phyloP scores from a whole-genome alignment of 805 yeast genomes.

The Suhomyces vadensis region DNA sequence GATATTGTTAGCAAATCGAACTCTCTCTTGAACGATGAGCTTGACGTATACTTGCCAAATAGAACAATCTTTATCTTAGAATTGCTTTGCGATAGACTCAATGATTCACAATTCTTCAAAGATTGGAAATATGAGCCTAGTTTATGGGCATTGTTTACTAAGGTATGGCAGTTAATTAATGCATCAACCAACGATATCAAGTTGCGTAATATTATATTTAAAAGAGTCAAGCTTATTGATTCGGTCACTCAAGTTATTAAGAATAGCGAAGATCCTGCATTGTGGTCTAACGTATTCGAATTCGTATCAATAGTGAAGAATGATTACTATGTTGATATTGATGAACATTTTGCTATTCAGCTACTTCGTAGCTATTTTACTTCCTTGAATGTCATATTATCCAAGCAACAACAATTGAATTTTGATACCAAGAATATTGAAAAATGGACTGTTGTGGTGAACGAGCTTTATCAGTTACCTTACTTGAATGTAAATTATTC shows the following conservation, averaged over 20 bases:
- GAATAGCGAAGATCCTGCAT: constrained; percentile 7
- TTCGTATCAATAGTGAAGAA: constrained; percentile 21
- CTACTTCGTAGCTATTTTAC: constrained; percentile 25
- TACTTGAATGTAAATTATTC: constrained; percentile 21
- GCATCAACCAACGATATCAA: neutral
- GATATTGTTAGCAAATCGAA: constrained; percentile 41
- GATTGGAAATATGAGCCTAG: constrained; percentile 43
- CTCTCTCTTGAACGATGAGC: constrained; percentile 32
- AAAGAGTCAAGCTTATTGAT: constrained; percentile 29
- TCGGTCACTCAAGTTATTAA: constrained; percentile 15
- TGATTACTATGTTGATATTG: constrained; percentile 32
- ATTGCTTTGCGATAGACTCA: constrained; percentile 59
- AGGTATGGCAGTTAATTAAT: constrained; percentile 33
- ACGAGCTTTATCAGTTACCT: constrained; percentile 25
- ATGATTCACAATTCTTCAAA: constrained; percentile 45
- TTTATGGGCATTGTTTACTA: constrained; percentile 53
- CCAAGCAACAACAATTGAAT: neutral
- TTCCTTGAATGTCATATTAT: constrained; percentile 1
- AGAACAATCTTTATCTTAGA: constrained; percentile 56
- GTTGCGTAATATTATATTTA: constrained; percentile 41
- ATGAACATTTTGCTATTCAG: constrained; percentile 29
- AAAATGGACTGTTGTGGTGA: constrained; percentile 28
- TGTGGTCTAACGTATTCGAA: constrained; percentile 19
- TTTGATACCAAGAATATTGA: constrained; percentile 4
- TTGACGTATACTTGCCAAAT: constrained; percentile 54